A percentile compares a stretch with the other conserved stretches of the same genome.
These are phyloP conservation scores for Macrophomina pseudophaseolina DNA, from an alignment of 2,329 filamentous ascomycete species.

Conservation along the genomic window DNA sequence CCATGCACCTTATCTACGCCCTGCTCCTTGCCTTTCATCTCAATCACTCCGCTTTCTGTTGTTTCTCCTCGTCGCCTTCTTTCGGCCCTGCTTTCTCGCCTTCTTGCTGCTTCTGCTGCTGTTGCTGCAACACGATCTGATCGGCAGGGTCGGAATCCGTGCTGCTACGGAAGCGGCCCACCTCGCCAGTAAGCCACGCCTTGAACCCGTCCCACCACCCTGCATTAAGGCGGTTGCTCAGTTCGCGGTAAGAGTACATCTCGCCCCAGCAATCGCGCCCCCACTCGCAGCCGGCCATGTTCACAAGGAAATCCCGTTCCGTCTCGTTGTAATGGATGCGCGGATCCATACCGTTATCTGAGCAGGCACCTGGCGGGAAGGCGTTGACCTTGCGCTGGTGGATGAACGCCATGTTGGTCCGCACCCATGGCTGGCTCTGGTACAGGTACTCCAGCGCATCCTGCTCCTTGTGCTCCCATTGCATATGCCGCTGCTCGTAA, in stretches of 20 bases:
- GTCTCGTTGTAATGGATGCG: conserved; percentile 83
- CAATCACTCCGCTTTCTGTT: neutral
- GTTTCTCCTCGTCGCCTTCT: neutral
- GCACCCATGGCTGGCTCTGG: conserved; percentile 87
- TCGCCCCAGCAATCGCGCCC: conserved; percentile 97
- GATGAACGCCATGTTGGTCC: conserved; percentile 85
- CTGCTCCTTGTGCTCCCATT: conserved; percentile 99
- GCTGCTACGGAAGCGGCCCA: conserved; percentile 4
- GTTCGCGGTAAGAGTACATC: conserved; percentile 92
- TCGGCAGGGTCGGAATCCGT: conserved; percentile 4
- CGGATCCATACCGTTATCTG: conserved; percentile 72
- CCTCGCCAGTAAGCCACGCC: conserved; percentile 4
- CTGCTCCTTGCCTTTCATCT: neutral
- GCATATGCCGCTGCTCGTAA: conserved; percentile 98
- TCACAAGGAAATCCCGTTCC: conserved; percentile 91
- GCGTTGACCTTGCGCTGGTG: conserved; percentile 93
- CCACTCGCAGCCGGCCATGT: conserved; percentile 98
- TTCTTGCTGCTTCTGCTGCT: neutral
- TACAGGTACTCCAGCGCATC: conserved; percentile 94
- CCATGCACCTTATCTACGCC: conserved; percentile 7
- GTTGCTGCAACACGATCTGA: conserved; percentile 17
- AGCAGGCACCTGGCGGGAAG: conserved; percentile 87
- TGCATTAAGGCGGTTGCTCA: conserved; percentile 88
- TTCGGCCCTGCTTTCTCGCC: neutral
- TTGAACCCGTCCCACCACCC: conserved; percentile 44